Evolutionary conservation across 208 protist genomes (phyloP).

Genomic region (Trypanosoma vivax): DNA sequence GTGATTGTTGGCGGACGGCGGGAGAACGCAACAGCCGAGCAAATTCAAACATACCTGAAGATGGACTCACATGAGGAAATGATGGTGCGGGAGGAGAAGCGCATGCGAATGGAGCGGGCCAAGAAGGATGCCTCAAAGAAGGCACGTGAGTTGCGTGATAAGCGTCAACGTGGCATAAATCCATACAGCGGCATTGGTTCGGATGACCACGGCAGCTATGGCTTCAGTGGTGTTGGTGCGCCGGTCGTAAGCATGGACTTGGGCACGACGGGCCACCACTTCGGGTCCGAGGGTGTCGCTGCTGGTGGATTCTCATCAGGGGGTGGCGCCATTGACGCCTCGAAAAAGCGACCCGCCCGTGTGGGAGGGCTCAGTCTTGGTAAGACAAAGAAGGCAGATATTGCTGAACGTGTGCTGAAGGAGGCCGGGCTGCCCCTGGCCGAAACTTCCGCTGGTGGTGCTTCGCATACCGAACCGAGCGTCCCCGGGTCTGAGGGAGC

Average conservation of each 20-base stretch:
- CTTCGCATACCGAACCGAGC: neutral
- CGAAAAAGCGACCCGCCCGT: slow-evolving; percentile 15
- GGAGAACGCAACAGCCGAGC: slow-evolving; percentile 90
- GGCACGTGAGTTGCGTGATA: slow-evolving; percentile 77
- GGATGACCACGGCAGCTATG: slow-evolving; percentile 35
- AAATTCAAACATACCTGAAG: slow-evolving; percentile 94
- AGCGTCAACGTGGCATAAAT: slow-evolving; percentile 31
- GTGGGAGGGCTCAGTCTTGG: slow-evolving; percentile 65
- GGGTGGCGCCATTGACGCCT: neutral
- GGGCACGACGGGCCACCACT: too few species aligned
- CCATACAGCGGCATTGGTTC: slow-evolving; percentile 76
- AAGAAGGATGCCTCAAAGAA: slow-evolving; percentile 85
- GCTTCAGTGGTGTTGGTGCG: slow-evolving; percentile 24
- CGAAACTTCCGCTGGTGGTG: neutral
- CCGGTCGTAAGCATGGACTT: neutral
- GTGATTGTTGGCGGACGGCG: slow-evolving; percentile 92
- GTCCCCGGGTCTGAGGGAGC: neutral
- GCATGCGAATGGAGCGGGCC: slow-evolving; percentile 86
- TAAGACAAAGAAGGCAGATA: slow-evolving; percentile 59
- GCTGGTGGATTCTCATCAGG: neutral
- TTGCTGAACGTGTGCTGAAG: slow-evolving; percentile 65
- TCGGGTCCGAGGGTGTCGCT: too few species aligned
- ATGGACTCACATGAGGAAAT: slow-evolving; percentile 97
- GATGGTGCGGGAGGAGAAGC: slow-evolving; percentile 68
- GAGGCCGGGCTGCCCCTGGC: slow-evolving; percentile 42